Base-by-base conservation (phyloP, 805 yeast species). In the Candida sakaeoensis region DNA sequence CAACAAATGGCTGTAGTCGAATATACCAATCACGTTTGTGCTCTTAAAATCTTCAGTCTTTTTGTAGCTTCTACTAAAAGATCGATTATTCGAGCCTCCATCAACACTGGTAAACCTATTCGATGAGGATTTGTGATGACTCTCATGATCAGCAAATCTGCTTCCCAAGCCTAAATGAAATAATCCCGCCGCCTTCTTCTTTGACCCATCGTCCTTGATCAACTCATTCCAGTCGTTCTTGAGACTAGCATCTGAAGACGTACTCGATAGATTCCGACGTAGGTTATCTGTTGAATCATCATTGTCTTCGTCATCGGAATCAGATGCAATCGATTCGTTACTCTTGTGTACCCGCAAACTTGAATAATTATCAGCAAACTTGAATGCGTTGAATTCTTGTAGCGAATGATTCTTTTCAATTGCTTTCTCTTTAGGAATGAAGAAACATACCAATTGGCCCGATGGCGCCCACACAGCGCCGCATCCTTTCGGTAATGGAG, bases 401-500 rank as follows among this genome's bases (percentile, higher is more conserved):
- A 70, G 61, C 60, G 50, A 63, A 62, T 28, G 66, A 61, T 52
- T 51, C 8, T 53, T 60, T 21, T 46, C 46, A 36, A 47, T 45
- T 9, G 22, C 12, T 15, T 21, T 37, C 7, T 34, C 14, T 36
- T 75, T 76, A 0, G 83, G 80, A 8, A 82, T 75, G 60, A 87
- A 88, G 52, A 90, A 90, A 54, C 95, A 86, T 1, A 90, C 82
- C 37, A 90, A 64, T 43, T 78, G 78, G 0, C 96, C 96, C 3
- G 77, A 74, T 9, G 79, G 73, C 0, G 95, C 72, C 96, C 96
- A 90, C 1, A 78, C 68, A 0, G 95, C 96, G 8, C 96, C 96
- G 65, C 96, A 90, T 8, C 89, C 93, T 54, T 86, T 89, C 0
- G 97, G 96, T 10, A 90, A 74, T 0, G 97, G 97, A 0, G 95